These are phyloP conservation scores for Trifolium pratense DNA, from an alignment of 306 rosid genomes.

Conservation along the genomic window DNA sequence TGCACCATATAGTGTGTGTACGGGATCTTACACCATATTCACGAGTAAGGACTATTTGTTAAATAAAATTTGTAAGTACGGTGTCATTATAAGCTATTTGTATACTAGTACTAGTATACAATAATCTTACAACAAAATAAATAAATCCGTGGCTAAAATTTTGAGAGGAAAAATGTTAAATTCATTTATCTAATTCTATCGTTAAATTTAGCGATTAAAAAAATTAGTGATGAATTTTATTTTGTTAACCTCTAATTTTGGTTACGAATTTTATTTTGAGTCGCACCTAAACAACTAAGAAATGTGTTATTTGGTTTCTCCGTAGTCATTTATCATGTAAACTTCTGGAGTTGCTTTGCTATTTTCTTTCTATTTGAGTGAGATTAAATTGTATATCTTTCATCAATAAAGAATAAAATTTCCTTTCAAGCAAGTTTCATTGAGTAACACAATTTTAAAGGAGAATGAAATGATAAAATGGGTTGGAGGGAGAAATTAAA, in stretches of 20 bases:
- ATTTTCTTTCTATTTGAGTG: not conserved
- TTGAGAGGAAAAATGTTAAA: not conserved
- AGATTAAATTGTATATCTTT: not conserved
- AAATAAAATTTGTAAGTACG: constrained; percentile 6
- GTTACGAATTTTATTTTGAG: not conserved
- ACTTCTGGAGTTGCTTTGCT: not conserved
- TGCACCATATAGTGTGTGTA: not conserved
- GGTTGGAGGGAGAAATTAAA: not conserved
- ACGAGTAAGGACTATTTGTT: not conserved
- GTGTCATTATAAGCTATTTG: not conserved
- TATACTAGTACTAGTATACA: not conserved
- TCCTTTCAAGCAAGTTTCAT: not conserved
- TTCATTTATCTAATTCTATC: not conserved
- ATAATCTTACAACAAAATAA: not conserved
- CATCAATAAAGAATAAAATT: not conserved
- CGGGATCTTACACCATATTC: not conserved
- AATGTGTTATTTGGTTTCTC: not conserved
- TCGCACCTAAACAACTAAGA: not conserved
- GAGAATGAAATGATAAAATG: too few species aligned
- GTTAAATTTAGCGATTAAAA: not conserved
- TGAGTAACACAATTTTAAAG: not conserved
- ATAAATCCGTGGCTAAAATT: not conserved
- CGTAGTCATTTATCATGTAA: not conserved
- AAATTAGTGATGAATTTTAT: not conserved
- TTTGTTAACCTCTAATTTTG: not conserved